A percentile compares a stretch with the other conserved stretches of the same genome.
Evolutionary conservation across 768 basidiomycete genomes (phyloP).

Genomic region (Termitomyces eurrhizus): DNA sequence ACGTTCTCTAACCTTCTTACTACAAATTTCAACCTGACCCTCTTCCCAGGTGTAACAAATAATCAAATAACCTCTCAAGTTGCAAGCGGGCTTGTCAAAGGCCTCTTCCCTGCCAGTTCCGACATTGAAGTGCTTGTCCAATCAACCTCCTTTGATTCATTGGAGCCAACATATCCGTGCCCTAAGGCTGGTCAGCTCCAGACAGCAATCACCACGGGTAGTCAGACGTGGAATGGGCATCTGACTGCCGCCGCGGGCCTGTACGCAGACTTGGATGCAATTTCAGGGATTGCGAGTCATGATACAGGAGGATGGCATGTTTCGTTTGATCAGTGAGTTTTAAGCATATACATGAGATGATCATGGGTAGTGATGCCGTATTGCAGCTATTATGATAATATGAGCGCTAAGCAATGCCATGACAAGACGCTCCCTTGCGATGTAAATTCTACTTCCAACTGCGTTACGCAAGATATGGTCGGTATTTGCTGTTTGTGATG

Average conservation of each 20-base stretch:
- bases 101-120: constrained; percentile 38
- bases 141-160: constrained; percentile 38
- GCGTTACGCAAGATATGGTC: constrained; percentile 40
- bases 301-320: constrained; percentile 47
- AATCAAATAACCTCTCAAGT: constrained; percentile 53
- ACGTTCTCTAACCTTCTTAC: constrained; percentile 9
- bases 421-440: constrained; percentile 42
- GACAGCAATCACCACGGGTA: constrained; percentile 31
- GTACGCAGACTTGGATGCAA: constrained; percentile 37
- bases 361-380: background rate
- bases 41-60: constrained; percentile 41
- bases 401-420: constrained; percentile 49
- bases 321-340: constrained; percentile 46
- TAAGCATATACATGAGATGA: background rate
- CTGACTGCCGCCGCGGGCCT: constrained; percentile 32
- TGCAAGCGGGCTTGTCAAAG: constrained; percentile 40
- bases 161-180: constrained; percentile 45
- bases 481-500: background rate
- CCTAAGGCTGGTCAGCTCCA: constrained; percentile 30
- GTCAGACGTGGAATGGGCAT: constrained; percentile 38
- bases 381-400: constrained; percentile 46
- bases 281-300: constrained; percentile 35
- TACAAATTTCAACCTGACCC: background rate
- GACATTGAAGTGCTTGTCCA: constrained; percentile 34
- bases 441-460: constrained; percentile 37